A percentile compares a stretch with the other conserved stretches of the same genome.
Evolutionary conservation across 176 grass and related monocot species (phyloP).

Genomic region (Eleusine coracana): DNA sequence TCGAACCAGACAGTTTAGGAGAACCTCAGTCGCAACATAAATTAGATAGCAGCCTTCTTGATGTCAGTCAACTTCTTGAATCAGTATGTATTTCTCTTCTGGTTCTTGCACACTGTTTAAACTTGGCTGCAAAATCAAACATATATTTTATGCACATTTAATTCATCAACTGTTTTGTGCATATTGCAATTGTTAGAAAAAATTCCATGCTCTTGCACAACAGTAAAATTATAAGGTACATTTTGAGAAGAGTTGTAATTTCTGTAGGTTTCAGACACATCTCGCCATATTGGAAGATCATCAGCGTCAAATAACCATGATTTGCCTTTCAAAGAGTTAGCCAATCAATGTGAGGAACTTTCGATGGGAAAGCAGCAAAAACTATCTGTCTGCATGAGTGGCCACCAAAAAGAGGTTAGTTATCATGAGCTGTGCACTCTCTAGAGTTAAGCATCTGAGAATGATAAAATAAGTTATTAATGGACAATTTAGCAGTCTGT

Average conservation of each 20-base stretch:
- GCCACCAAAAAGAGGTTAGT: conserved; percentile 54
- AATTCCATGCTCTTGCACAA: background rate
- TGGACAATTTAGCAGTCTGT: background rate
- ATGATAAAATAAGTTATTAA: background rate
- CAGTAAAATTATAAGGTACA: background rate
- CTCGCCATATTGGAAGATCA: conserved; percentile 61
- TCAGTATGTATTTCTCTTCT: conserved; percentile 54
- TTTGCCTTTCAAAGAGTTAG: conserved; percentile 75
- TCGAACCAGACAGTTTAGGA: conserved; percentile 57
- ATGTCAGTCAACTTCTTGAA: conserved; percentile 74
- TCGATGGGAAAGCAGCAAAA: conserved; percentile 75
- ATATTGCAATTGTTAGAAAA: background rate
- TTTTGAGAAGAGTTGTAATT: conserved; percentile 31
- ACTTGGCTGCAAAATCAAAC: background rate
- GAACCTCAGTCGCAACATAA: conserved; percentile 44
- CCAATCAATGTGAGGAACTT: conserved; percentile 76
- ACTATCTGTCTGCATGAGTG: conserved; percentile 61
- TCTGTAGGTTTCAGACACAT: conserved; percentile 67
- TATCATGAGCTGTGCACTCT: conserved; percentile 13
- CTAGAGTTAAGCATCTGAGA: conserved; percentile 25
- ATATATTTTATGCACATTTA: background rate
- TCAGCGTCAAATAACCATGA: conserved; percentile 68
- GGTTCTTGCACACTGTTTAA: conserved; percentile 7
- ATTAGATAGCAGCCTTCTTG: conserved; percentile 54
- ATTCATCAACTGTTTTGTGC: background rate